These are phyloP conservation scores for Pleurostoma richardsiae DNA, from an alignment of 2,329 filamentous ascomycete genomes.

Conservation along the genomic window DNA sequence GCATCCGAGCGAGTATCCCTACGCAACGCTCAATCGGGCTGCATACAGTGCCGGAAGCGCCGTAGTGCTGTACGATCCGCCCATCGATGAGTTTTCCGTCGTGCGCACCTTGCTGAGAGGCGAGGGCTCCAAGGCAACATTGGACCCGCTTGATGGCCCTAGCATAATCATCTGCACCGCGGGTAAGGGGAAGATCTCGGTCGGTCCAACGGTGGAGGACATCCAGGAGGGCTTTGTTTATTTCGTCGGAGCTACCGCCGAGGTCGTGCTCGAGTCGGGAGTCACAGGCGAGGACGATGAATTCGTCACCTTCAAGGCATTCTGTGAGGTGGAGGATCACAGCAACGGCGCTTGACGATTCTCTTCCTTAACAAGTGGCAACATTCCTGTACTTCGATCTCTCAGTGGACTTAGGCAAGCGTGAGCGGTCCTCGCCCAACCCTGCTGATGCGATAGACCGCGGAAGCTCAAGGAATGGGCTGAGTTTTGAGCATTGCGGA, in stretches of 20 bases:
- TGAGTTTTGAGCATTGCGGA: too few relatives aligned
- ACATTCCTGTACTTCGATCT: too few relatives aligned
- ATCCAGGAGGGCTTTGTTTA: conserved; percentile 70
- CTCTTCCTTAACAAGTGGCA: too few relatives aligned
- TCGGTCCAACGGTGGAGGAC: conserved; percentile 75
- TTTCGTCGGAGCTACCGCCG: conserved; percentile 84
- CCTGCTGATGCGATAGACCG: too few relatives aligned
- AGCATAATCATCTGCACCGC: conserved; percentile 89
- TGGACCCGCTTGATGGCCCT: conserved; percentile 81
- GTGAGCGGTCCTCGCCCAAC: too few relatives aligned
- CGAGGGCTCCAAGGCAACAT: conserved; percentile 74
- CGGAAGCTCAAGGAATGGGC: too few relatives aligned
- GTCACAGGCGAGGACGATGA: conserved; percentile 53
- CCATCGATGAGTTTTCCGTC: conserved; percentile 94
- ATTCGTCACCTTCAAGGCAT: conserved; percentile 88
- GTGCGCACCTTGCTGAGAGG: conserved; percentile 72
- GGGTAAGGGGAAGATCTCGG: conserved; percentile 77
- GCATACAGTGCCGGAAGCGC: conserved; percentile 76
- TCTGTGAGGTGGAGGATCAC: conserved; percentile 70
- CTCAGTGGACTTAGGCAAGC: too few relatives aligned
- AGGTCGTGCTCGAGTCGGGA: conserved; percentile 70
- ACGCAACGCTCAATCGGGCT: conserved; percentile 72
- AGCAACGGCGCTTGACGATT: conserved; percentile 29
- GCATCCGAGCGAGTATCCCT: conserved; percentile 77
- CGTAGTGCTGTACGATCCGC: conserved; percentile 80